Conservation (phyloP, 169 alveolate genomes). For the Babesia sp. region DNA sequence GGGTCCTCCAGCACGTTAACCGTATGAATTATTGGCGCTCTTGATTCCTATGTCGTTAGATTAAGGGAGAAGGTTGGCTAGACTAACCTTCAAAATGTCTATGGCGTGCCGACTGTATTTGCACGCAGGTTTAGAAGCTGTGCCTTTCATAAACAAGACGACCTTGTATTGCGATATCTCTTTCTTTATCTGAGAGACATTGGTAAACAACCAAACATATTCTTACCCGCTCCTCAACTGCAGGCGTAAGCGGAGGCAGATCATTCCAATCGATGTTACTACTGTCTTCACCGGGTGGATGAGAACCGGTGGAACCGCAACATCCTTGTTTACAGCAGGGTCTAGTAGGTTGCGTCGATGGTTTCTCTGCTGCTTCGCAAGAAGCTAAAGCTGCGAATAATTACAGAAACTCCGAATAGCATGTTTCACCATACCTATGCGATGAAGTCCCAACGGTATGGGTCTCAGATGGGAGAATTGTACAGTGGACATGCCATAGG, state of each 20-base stretch:
- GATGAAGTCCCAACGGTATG: too few species aligned
- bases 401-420: too few species aligned
- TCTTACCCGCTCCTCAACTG: constrained; percentile 40
- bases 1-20: constrained; percentile 85
- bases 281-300: not conserved
- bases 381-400: not conserved
- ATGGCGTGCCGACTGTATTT: constrained; percentile 78
- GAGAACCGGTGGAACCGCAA: not conserved
- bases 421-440: too few species aligned
- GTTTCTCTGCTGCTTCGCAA: not conserved
- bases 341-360: not conserved
- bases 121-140: constrained; percentile 78
- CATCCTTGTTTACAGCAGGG: not conserved
- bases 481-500: not conserved
- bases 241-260: constrained; percentile 28
- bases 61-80: not conserved
- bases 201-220: not conserved
- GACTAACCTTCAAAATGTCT: constrained; percentile 71
- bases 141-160: constrained; percentile 83
- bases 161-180: constrained; percentile 69
- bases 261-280: not conserved
- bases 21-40: constrained; percentile 72
- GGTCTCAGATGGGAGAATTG: too few species aligned
- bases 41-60: constrained; percentile 27
- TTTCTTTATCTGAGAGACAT: constrained; percentile 33